These are phyloP conservation scores for Yarrowia divulgata DNA, from an alignment of 805 yeast species.

Conservation along the genomic window DNA sequence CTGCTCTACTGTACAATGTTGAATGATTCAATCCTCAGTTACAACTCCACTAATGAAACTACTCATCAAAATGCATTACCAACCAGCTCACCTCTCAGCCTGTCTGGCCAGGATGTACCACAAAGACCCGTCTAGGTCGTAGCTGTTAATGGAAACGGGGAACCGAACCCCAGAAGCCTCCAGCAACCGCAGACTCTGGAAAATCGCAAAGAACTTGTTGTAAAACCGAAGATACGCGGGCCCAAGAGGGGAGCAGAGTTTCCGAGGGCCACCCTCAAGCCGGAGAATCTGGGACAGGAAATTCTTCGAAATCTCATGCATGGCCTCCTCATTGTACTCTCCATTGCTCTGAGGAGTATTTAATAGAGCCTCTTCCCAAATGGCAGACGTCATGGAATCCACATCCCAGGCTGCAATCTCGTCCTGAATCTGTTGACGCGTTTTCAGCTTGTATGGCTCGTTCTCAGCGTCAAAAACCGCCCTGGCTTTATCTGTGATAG, in stretches of 20 bases:
- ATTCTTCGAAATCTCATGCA: background rate
- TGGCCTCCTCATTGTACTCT: conserved; percentile 10
- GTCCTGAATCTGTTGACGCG: background rate
- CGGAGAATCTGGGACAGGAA: conserved; percentile 3
- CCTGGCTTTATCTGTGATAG: background rate
- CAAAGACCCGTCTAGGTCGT: conserved; percentile 21
- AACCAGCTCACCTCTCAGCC: background rate
- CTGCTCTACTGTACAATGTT: too few species aligned
- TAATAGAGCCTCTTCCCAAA: conserved; percentile 17
- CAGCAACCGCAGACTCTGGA: conserved; percentile 25
- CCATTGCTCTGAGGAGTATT: conserved; percentile 23
- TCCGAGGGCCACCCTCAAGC: background rate
- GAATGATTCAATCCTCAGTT: background rate
- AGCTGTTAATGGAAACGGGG: background rate
- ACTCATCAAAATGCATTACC: background rate
- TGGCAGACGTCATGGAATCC: background rate
- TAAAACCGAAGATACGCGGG: conserved; percentile 16
- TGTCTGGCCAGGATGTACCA: conserved; percentile 6
- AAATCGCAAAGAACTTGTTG: conserved; percentile 25
- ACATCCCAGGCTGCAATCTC: conserved; percentile 1
- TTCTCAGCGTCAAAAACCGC: conserved; percentile 2
- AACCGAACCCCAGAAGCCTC: conserved; percentile 17
- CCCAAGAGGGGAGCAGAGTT: background rate
- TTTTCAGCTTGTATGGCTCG: background rate
- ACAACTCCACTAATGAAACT: background rate